These are phyloP conservation scores for Verticillium longisporum DNA, from an alignment of 2,329 filamentous ascomycete species.

Conservation along the genomic window DNA sequence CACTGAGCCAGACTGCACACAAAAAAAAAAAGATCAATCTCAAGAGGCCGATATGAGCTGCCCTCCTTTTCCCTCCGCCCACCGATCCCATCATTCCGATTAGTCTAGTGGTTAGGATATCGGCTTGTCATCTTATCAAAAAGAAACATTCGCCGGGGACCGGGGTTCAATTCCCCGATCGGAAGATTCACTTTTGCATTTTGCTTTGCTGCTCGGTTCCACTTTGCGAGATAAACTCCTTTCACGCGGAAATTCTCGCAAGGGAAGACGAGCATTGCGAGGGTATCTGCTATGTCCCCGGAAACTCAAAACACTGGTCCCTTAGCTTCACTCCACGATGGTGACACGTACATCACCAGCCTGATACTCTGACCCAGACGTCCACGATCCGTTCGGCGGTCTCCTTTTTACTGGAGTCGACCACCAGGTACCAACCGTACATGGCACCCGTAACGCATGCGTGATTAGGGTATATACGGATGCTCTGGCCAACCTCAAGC, in stretches of 20 bases:
- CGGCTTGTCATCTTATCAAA: not conserved
- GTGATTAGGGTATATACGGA: constrained; percentile 55
- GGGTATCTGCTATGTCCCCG: too few relatives aligned
- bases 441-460: constrained; percentile 55
- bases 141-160: not conserved
- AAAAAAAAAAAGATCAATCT: not conserved
- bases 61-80: fast-evolving
- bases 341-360: constrained; percentile 26
- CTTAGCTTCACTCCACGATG: not conserved
- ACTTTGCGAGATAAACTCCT: not conserved
- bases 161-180: not conserved
- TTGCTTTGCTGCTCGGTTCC: not conserved
- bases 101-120: not conserved
- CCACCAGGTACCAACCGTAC: constrained; percentile 52
- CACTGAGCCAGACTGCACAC: not conserved
- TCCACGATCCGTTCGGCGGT: constrained; percentile 44
- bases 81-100: not conserved
- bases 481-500: constrained; percentile 34
- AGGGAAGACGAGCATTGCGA: too few relatives aligned
- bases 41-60: not conserved
- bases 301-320: too few relatives aligned
- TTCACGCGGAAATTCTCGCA: too few relatives aligned
- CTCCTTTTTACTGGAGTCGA: constrained; percentile 28
- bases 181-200: not conserved
- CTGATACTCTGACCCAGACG: constrained; percentile 53